Conservation (phyloP, 768 basidiomycete species). For the Pleurotus citrinopileatus region DNA sequence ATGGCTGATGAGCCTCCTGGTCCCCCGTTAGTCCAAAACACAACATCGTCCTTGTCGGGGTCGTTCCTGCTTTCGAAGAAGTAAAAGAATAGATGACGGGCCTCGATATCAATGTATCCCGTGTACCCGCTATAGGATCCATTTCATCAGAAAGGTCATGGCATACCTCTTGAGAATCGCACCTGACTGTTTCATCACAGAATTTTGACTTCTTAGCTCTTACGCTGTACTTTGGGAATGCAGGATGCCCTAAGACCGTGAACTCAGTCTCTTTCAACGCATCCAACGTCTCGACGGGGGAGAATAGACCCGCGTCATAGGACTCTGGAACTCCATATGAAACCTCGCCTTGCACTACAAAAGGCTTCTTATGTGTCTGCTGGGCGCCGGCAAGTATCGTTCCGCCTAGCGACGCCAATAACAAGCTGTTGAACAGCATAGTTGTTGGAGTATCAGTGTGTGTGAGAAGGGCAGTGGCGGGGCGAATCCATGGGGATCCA, state of each 20-base stretch:
- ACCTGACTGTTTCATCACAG: constrained; percentile 40
- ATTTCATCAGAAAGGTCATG: not conserved
- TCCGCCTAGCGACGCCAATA: too few species aligned
- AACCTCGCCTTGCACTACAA: too few species aligned
- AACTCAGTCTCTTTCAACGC: not conserved
- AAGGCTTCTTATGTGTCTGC: too few species aligned
- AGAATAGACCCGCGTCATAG: too few species aligned
- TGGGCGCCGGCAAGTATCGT: too few species aligned
- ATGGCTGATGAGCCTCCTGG: constrained; percentile 42
- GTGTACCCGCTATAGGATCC: constrained; percentile 47
- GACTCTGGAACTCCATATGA: too few species aligned
- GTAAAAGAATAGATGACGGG: constrained; percentile 70
- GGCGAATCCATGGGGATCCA: too few species aligned
- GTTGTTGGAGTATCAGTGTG: too few species aligned
- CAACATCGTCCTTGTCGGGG: constrained; percentile 58
- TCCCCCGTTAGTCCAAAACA: constrained; percentile 55
- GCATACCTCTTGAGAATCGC: not conserved
- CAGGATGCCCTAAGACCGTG: constrained; percentile 32
- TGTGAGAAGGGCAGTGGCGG: too few species aligned
- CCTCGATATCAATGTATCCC: constrained; percentile 65
- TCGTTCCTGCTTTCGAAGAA: constrained; percentile 72
- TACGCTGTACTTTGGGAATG: constrained; percentile 40
- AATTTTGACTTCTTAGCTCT: constrained; percentile 37
- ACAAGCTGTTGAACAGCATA: too few species aligned
- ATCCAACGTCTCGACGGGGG: not conserved